Evolutionary conservation across 805 yeast species (phyloP).

Genomic region (Zygoascus biomembranicola): DNA sequence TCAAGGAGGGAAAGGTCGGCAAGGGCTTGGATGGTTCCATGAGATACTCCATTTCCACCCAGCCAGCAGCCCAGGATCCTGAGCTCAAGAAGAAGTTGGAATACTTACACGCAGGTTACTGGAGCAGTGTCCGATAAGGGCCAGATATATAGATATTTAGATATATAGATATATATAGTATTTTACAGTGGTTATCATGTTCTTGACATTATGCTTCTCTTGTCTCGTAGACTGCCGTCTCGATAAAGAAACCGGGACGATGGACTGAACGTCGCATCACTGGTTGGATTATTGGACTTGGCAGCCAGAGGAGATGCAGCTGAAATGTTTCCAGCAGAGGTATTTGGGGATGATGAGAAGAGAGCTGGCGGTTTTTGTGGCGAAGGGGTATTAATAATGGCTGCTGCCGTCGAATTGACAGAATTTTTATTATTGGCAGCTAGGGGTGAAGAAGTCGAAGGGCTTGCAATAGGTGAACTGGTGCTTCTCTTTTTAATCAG

Average conservation of each 20-base stretch:
- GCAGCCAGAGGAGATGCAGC: not conserved
- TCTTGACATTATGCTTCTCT: not conserved
- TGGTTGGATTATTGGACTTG: not conserved
- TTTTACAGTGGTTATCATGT: not conserved
- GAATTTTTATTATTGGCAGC: not conserved
- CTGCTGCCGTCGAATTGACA: not conserved
- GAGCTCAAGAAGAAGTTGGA: constrained; percentile 74
- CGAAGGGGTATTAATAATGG: not conserved
- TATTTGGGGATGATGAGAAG: not conserved
- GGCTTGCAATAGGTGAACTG: not conserved
- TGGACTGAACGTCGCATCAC: not conserved
- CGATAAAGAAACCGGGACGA: not conserved
- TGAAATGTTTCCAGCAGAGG: not conserved
- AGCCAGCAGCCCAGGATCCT: constrained; percentile 60
- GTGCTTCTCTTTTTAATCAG: not conserved
- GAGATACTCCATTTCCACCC: constrained; percentile 75
- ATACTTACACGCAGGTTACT: constrained; percentile 80
- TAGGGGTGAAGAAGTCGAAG: not conserved
- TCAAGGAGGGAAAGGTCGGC: constrained; percentile 53
- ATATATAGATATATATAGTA: constrained; percentile 37
- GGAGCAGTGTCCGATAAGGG: constrained; percentile 1
- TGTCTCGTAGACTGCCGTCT: not conserved
- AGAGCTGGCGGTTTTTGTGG: not conserved
- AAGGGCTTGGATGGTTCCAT: constrained; percentile 64
- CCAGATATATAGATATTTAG: not conserved